Evolutionary conservation across 805 yeast genomes (phyloP), one percentile per base, ranked within the genome.

Genomic region (Saccharomyces kudriavzevii): DNA sequence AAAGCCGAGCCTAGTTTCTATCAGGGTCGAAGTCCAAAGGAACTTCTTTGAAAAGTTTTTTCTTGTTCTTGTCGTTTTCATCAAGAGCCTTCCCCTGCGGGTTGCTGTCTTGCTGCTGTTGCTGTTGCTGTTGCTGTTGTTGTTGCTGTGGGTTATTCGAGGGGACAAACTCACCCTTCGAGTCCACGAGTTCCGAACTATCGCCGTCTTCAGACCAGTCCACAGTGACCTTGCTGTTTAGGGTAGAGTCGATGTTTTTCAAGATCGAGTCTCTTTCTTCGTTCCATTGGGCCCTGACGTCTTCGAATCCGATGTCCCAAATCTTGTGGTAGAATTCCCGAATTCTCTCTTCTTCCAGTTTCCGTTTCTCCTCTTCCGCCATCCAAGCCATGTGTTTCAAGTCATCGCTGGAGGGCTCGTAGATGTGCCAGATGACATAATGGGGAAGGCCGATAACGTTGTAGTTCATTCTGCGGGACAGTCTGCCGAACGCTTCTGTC

Each of bases 391-490:
- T 85, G 62, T 85, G 87, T 67, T 81, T 80, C 69, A 91, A 76
- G 74, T 92, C 98, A 69, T 91, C 97, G 26, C 85, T 82, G 20
- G 96, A 86, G 26, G 98, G 98, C 74, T 92, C 98, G 71, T 92
- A 92, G 59, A 89, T 85, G 70, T 90, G 97, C 98, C 98, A 92
- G 52, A 92, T 86, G 31, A 89, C 95, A 68, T 92, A 92, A 72
- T 92, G 97, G 11, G 97, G 96, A 61, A 92, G 77, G 0, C 98
- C 98, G 56, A 85, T 78, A 25, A 92, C 97, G 25, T 84, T 77
- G 68, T 80, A 88, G 4, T 92, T 91, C 96, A 92, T 89, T 57
- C 85, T 76, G 60, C 88, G 84, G 61, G 89, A 82, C 76, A 92
- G 77, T 66, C 88, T 90, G 47, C 96, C 99, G 70, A 94, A 92